Evolutionary conservation across 257 asterid genomes (phyloP), one percentile per base, ranked within the genome.

Genomic region (Osmanthus fragrans): DNA sequence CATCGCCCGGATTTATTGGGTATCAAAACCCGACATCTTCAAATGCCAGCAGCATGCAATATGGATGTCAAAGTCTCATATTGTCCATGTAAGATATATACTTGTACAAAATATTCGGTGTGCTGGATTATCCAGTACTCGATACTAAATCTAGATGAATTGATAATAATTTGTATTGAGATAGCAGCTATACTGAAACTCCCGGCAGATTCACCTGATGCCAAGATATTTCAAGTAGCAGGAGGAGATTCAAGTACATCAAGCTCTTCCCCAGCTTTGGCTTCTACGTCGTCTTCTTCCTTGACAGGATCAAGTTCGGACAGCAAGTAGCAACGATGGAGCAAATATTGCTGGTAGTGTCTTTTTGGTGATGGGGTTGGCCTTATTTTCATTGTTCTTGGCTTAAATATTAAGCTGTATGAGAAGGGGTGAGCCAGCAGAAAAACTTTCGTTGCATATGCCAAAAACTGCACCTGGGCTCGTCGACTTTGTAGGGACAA

Each of bases 11-110:
- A n/a, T n/a, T n/a, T n/a, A n/a, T n/a, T n/a, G n/a, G n/a, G n/a
- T n/a, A n/a, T n/a, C n/a, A n/a, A n/a, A n/a, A n/a, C n/a, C n/a
- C n/a, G n/a, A n/a, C n/a, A n/a, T n/a, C 87, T 90, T n/a, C 88
- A 90, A 82, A 90, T 90, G 92, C 89, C 95, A 0, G 9, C 82
- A 0, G 87, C 84, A 79, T 88, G 92, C 86, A 81, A 87, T 4
- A 88, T 85, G 36, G 86, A 88, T 70, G 92, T 91, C 75, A 88
- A 90, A 81, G 79, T 90, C 83, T 88, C 91, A 10, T 89, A 90
- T 37, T 90, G 95, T 78, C 92, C 95, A n/a, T n/a, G 92, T 90
- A 87, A 82, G 15, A 11, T 25, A 42, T 40, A 12, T 75, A 21
- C 18, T 63, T 5, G 12, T 40, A 40, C 47, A 29, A 12, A 11